Conservation (phyloP, 108 stramenopile species). For the Conticribra guillardii region DNA sequence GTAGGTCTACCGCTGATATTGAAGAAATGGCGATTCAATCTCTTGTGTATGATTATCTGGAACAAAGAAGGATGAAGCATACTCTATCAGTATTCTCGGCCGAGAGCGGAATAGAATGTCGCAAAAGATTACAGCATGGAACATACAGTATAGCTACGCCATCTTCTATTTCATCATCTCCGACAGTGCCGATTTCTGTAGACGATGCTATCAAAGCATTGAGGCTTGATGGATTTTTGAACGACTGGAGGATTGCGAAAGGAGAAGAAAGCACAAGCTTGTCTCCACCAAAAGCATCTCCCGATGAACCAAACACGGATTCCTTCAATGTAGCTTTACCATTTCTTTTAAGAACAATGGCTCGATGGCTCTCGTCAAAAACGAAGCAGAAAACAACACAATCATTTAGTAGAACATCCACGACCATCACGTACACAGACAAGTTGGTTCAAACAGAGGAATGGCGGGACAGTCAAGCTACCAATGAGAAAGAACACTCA, state of each 20-base stretch:
- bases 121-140: no score
- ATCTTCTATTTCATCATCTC: neutral
- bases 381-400: no score
- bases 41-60: conserved; percentile 23
- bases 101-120: conserved; percentile 26
- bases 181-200: conserved; percentile 1
- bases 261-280: conserved; percentile 3
- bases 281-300: neutral
- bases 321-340: no score
- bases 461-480: neutral
- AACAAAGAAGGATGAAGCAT: conserved; percentile 11
- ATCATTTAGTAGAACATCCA: no score
- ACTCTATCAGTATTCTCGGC: conserved; percentile 39
- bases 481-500: neutral
- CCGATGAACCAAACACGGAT: no score
- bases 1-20: neutral
- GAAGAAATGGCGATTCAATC: conserved; percentile 27
- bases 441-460: neutral
- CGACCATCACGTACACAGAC: no score
- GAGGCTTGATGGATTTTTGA: conserved; percentile 15
- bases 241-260: conserved; percentile 9
- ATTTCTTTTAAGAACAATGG: no score
- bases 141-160: neutral
- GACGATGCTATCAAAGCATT: conserved; percentile 29
- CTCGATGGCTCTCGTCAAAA: no score